A percentile compares a stretch with the other conserved stretches of the same genome.
phyloP scores from a whole-genome alignment of 805 yeast species.

The Schwanniomyces vanrijiae region DNA sequence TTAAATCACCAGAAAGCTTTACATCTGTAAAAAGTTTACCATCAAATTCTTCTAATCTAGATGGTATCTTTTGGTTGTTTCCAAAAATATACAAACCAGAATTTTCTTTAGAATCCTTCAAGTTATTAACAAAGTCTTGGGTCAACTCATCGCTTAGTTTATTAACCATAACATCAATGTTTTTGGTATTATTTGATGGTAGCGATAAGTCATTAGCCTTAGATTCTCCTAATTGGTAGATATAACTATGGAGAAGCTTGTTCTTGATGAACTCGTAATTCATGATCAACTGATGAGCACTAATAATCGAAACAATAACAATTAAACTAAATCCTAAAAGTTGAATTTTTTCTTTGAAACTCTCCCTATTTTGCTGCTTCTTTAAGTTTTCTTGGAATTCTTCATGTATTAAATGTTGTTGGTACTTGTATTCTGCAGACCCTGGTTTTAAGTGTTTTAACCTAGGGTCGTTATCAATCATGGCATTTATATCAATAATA shows the following conservation, averaged over 20 bases:
- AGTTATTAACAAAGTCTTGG: slow-evolving; percentile 14
- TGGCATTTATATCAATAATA: slow-evolving; percentile 16
- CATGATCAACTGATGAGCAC: slow-evolving; percentile 41
- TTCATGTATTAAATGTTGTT: slow-evolving; percentile 25
- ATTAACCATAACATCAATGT: slow-evolving; percentile 21
- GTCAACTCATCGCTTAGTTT: slow-evolving; percentile 25
- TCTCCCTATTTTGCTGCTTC: slow-evolving; percentile 30
- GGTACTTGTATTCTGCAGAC: slow-evolving; percentile 38
- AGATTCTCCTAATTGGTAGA: slow-evolving; percentile 36
- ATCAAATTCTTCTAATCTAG: slow-evolving; percentile 65
- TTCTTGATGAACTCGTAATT: slow-evolving; percentile 43
- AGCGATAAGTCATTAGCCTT: slow-evolving; percentile 34
- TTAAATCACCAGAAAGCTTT: slow-evolving; percentile 42
- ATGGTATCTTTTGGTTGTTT: slow-evolving; percentile 49
- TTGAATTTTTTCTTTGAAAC: slow-evolving; percentile 43
- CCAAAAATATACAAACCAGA: slow-evolving; percentile 41
- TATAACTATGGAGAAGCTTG: slow-evolving; percentile 30
- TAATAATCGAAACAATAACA: slow-evolving; percentile 37
- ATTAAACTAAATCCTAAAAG: slow-evolving; percentile 44
- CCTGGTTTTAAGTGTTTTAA: slow-evolving; percentile 26
- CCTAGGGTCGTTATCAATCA: slow-evolving; percentile 32
- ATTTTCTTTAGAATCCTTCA: slow-evolving; percentile 21
- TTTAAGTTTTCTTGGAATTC: slow-evolving; percentile 25
- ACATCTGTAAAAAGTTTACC: slow-evolving; percentile 58
- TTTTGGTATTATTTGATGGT: slow-evolving; percentile 28